Percentiles rank a stretch among this genome's conserved stretches.
Conservation (phyloP, 805 yeast genomes). For the Candida koratica region DNA sequence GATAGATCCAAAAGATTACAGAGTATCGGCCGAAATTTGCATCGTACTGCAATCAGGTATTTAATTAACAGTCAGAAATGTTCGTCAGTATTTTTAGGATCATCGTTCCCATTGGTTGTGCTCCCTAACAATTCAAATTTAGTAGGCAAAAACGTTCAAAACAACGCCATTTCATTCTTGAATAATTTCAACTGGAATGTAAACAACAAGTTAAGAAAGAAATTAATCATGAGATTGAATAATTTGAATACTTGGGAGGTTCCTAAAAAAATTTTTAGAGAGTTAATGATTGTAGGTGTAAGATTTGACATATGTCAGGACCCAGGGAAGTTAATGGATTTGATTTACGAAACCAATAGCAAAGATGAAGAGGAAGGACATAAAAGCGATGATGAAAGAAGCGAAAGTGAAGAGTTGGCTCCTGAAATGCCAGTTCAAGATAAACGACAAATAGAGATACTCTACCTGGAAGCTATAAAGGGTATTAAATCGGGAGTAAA, state of each 20-base stretch:
- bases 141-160: constrained; percentile 17
- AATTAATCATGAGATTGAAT: constrained; percentile 39
- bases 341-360: constrained; percentile 24
- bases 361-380: constrained; percentile 4
- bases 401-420: constrained; percentile 9
- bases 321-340: constrained; percentile 37
- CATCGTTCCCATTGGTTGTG: constrained; percentile 45
- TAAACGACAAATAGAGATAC: constrained; percentile 19
- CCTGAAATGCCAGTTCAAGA: constrained; percentile 15
- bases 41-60: constrained; percentile 49
- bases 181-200: constrained; percentile 41
- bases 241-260: constrained; percentile 48
- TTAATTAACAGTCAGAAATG: constrained; percentile 43
- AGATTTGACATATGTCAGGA: constrained; percentile 52
- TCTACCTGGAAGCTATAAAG: constrained; percentile 38
- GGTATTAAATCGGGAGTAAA: constrained; percentile 35
- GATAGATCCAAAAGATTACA: constrained; percentile 52
- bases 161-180: constrained; percentile 29
- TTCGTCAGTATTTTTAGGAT: constrained; percentile 38
- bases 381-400: constrained; percentile 4
- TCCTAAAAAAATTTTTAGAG: constrained; percentile 50
- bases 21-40: constrained; percentile 52
- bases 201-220: constrained; percentile 17
- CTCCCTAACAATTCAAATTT: constrained; percentile 24
- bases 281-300: constrained; percentile 54